Base-by-base conservation (phyloP, 192 early-diverging fungal species). In the Umbelopsis vinacea region DNA sequence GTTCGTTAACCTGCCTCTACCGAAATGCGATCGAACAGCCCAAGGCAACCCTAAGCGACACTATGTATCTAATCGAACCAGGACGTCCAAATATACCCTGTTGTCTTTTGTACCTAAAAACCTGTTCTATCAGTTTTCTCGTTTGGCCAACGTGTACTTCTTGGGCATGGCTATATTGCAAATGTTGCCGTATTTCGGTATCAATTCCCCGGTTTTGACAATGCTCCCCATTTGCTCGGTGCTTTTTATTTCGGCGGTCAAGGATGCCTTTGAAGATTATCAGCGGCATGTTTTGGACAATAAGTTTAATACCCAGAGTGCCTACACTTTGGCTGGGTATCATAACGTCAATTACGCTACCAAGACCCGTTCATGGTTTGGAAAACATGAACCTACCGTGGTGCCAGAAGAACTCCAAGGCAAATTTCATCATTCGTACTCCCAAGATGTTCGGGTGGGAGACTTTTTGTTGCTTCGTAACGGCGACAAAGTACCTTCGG, bases 1-100 rank as follows among this genome's bases (percentile, higher is more conserved):
- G 15, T 92, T 86, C 74, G 67, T 90, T 68, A 94, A 94, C 81
- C 70, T 87, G 12, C 84, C 87, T 10, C 72, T 90, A 8, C 89
- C 91, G 33, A 55, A 80, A 4, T 78, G 75, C 38, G 84, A 84
- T 21, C 80, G 87, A 67, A 84, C 89, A 47, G 53, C 68, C 17
- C 82, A 88, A 35, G 92, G 88, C 24, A 17, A 66, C 0, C 84
- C 91, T 8, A 83, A 84, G 55, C 66, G 74, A 24, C 77, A 55
- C 35, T 96, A 91, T 74, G 76, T 82, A 3, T 81, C 92, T 37
- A 99, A 99, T 83, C 81, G 81, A 24, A 93, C 97, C 69, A 82
- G 83, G n/a, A 96, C 97, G 0, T 90, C 93, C n/a, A 96, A 96
- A 75, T 98, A 98, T 82, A 94, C 90, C n/a, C 40, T 88, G 14